phyloP scores from a whole-genome alignment of 2,329 filamentous ascomycete species.

The Ophiostoma perfectum region DNA sequence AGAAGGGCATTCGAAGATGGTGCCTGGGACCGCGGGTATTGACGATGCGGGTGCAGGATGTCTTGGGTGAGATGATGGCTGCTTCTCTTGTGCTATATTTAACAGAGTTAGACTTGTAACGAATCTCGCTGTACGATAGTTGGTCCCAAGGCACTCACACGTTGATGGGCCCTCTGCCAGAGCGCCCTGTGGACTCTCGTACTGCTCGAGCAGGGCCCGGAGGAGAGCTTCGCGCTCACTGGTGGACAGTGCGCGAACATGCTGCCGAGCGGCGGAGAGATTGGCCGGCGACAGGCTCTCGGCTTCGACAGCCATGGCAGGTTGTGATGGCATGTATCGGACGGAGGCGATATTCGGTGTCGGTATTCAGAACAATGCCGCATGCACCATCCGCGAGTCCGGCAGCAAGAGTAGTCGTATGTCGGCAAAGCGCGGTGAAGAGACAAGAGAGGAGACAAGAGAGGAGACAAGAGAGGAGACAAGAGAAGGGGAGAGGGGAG shows the following conservation, averaged over 20 bases:
- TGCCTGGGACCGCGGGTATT: neutral
- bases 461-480: too few relatives aligned
- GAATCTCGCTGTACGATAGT: too few relatives aligned
- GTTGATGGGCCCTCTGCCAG: neutral
- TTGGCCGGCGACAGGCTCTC: conserved; percentile 23
- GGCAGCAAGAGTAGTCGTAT: too few relatives aligned
- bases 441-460: too few relatives aligned
- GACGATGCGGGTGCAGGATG: neutral
- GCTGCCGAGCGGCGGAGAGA: conserved; percentile 32
- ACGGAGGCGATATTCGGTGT: too few relatives aligned
- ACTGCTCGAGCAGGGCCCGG: conserved; percentile 34
- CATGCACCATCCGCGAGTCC: too few relatives aligned
- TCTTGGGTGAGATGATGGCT: neutral
- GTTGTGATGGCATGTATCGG: neutral
- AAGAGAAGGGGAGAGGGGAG: too few relatives aligned
- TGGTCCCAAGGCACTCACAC: neutral
- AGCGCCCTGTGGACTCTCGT: conserved; percentile 20
- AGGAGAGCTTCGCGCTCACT: conserved; percentile 34
- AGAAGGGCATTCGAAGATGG: conserved; percentile 17
- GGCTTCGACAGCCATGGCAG: conserved; percentile 6
- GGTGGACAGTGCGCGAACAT: conserved; percentile 33
- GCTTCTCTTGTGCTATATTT: neutral
- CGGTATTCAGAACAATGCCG: neutral
- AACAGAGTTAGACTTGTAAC: neutral
- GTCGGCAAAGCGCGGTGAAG: too few relatives aligned